Evolutionary conservation across 2,329 filamentous ascomycete genomes (phyloP).

Genomic region (Fonsecaea nubica): DNA sequence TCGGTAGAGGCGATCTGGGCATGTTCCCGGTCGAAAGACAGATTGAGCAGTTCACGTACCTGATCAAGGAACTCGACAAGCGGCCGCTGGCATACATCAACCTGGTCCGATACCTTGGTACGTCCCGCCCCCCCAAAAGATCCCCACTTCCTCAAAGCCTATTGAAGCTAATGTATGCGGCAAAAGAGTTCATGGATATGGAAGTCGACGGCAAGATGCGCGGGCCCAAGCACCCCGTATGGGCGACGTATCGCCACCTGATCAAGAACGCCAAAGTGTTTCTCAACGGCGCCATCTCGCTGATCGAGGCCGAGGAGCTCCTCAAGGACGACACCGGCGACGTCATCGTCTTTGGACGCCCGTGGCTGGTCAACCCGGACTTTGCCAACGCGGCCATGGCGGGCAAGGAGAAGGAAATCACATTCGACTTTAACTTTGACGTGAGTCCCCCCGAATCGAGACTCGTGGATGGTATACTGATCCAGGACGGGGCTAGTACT

Average conservation of each 20-base stretch:
- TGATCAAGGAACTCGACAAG: slow-evolving; percentile 17
- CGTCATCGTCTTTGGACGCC: slow-evolving; percentile 14
- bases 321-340: slow-evolving; percentile 13
- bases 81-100: slow-evolving; percentile 17
- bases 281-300: slow-evolving; percentile 16
- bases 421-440: slow-evolving; percentile 19
- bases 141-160: too few species aligned
- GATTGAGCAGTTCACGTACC: slow-evolving; percentile 17
- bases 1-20: slow-evolving; percentile 13
- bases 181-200: slow-evolving; percentile 20
- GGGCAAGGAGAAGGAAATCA: slow-evolving; percentile 15
- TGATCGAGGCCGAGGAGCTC: slow-evolving; percentile 15
- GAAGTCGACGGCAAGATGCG: slow-evolving; percentile 23
- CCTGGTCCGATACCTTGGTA: slow-evolving; percentile 15
- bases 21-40: slow-evolving; percentile 17
- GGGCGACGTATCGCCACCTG: slow-evolving; percentile 17
- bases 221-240: slow-evolving; percentile 8
- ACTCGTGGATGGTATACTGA: not conserved
- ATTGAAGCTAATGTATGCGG: too few species aligned
- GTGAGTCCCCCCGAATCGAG: not conserved
- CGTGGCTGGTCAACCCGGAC: slow-evolving; percentile 14
- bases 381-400: slow-evolving; percentile 16
- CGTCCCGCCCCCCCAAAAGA: not conserved
- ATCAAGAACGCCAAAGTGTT: slow-evolving; percentile 20
- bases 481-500: not conserved